A percentile compares a stretch with the other conserved stretches of the same genome.
phyloP scores from a whole-genome alignment of 352 stramenopile species.

The Pythium aquatile region DNA sequence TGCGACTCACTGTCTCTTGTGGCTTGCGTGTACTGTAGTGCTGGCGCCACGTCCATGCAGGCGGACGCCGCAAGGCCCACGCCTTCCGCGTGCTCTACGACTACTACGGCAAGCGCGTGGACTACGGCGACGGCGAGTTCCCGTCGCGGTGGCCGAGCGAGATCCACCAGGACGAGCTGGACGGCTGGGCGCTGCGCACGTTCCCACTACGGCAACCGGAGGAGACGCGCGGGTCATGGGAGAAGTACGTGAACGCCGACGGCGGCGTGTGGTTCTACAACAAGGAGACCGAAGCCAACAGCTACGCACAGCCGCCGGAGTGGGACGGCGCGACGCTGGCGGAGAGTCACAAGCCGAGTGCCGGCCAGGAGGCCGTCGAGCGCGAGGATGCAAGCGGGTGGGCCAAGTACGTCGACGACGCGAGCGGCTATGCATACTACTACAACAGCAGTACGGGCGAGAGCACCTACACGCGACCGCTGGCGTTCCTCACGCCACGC shows the following conservation, averaged over 20 bases:
- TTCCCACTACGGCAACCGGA: conserved; percentile 41
- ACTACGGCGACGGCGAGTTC: conserved; percentile 91
- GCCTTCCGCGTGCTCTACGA: conserved; percentile 90
- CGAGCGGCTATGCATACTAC: conserved; percentile 65
- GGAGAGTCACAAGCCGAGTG: conserved; percentile 7
- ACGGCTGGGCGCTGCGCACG: conserved; percentile 73
- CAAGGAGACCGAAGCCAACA: conserved; percentile 52
- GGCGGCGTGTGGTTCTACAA: conserved; percentile 74
- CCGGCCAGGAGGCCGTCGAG: conserved; percentile 13
- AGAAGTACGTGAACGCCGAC: conserved; percentile 55
- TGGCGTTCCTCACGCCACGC: conserved; percentile 25
- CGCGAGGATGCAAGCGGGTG: conserved; percentile 22
- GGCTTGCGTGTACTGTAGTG: conserved; percentile 43
- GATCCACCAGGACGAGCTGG: conserved; percentile 85
- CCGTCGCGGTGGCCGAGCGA: conserved; percentile 89
- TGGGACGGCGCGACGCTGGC: conserved; percentile 29
- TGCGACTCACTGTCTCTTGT: not conserved
- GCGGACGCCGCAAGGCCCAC: conserved; percentile 76
- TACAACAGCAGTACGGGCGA: conserved; percentile 73
- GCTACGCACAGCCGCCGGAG: conserved; percentile 38
- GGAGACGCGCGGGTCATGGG: conserved; percentile 50
- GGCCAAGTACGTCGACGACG: conserved; percentile 46
- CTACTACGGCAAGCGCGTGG: conserved; percentile 87
- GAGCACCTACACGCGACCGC: conserved; percentile 54
- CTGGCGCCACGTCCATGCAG: conserved; percentile 84